phyloP scores from a whole-genome alignment of 2,329 filamentous ascomycete species.

The Fusarium odoratissimum region DNA sequence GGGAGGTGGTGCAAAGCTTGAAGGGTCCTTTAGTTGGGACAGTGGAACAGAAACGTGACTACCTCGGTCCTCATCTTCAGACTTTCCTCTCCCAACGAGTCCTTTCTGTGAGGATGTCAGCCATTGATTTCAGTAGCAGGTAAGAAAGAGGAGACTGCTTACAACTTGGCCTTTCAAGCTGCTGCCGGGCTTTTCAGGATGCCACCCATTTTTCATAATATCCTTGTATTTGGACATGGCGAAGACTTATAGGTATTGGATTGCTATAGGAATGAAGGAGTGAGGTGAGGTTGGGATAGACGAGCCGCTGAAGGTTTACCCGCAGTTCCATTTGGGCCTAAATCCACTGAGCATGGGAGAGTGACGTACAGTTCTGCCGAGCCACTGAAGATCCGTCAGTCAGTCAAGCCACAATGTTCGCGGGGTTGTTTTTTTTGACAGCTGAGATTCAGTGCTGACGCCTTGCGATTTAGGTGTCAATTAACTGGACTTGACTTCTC shows the following conservation, averaged over 20 bases:
- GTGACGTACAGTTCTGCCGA: constrained; percentile 32
- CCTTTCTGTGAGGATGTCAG: constrained; percentile 53
- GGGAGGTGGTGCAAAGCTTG: constrained; percentile 83
- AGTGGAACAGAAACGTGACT: constrained; percentile 69
- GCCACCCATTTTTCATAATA: constrained; percentile 64
- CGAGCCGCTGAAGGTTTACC: constrained; percentile 13
- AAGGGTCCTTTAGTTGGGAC: constrained; percentile 77
- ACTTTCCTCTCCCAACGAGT: constrained; percentile 57
- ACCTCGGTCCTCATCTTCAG: constrained; percentile 42
- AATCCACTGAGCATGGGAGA: constrained; percentile 17
- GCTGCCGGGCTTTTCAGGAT: constrained; percentile 58
- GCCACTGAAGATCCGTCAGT: constrained; percentile 22
- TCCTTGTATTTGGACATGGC: constrained; percentile 61
- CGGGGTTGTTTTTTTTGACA: constrained; percentile 21
- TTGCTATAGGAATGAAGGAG: neutral
- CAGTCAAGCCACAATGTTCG: constrained; percentile 31
- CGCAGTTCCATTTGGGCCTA: constrained; percentile 17
- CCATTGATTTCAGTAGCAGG: neutral
- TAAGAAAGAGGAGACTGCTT: constrained; percentile 41
- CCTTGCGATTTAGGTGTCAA: constrained; percentile 36
- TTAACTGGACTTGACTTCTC: neutral
- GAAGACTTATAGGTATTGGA: neutral
- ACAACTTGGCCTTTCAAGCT: constrained; percentile 58
- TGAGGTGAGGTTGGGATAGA: constrained; percentile 4
- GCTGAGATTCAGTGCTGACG: constrained; percentile 5